Evolutionary conservation across 108 stramenopile species (phyloP).

Genomic region (Craspedostauros australis): DNA sequence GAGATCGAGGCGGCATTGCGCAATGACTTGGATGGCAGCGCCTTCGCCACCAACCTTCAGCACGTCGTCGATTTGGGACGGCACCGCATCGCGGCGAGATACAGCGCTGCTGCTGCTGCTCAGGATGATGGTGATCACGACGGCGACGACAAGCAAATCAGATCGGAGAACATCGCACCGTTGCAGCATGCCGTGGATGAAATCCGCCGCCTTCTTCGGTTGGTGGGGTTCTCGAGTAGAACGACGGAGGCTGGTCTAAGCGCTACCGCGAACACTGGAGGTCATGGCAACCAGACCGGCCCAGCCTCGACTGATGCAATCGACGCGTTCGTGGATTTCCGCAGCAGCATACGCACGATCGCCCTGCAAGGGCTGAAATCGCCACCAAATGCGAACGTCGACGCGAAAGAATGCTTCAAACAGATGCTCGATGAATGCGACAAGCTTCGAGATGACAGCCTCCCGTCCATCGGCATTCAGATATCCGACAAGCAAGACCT

Average conservation of each 20-base stretch:
- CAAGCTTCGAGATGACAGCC: conserved; percentile 48
- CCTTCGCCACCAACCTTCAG: conserved; percentile 47
- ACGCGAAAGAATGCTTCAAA: conserved; percentile 21
- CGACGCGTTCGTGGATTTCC: conserved; percentile 56
- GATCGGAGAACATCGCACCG: conserved; percentile 26
- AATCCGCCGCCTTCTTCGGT: conserved; percentile 35
- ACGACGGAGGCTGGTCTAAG: conserved; percentile 49
- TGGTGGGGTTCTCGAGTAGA: conserved; percentile 64
- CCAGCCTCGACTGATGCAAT: no score
- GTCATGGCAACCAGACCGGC: conserved; percentile 11
- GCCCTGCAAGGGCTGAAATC: conserved; percentile 34
- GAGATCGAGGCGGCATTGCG: conserved; percentile 23
- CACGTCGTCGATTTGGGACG: conserved; percentile 39
- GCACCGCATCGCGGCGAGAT: conserved; percentile 19
- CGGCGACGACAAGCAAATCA: background rate
- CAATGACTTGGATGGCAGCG: conserved; percentile 59
- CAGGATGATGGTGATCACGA: background rate
- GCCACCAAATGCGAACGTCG: background rate
- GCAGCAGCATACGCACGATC: conserved; percentile 39
- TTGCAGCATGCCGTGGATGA: conserved; percentile 29
- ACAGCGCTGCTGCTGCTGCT: no score
- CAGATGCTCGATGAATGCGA: conserved; percentile 59
- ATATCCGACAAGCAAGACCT: conserved; percentile 40
- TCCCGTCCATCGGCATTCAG: conserved; percentile 60
- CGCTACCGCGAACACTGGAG: background rate